Base-by-base conservation (phyloP, 805 yeast species). In the Tetrapisispora arboricola region DNA sequence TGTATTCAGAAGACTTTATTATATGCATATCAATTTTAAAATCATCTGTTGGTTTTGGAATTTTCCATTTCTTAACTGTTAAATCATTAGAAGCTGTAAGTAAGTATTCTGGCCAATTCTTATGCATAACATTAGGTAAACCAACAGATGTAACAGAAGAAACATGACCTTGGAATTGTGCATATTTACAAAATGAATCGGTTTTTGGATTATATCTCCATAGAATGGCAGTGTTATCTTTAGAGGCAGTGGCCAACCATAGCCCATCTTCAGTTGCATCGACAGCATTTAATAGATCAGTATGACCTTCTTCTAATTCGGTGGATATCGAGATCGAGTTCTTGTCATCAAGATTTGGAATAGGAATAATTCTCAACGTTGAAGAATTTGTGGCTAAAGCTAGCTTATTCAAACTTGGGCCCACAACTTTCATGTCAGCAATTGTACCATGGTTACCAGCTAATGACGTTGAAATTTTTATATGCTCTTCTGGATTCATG, bases 381-480 rank as follows among this genome's bases (percentile, higher is more conserved):
- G 96, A 94, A 1, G 97, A 84, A 61, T 92, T 92, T 3, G 97
- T 90, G 2, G 97, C 96, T 48, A 92, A 60, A 4, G 94, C 97
- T 34, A 90, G 59, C 28, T 70, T 63, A 35, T 70, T 58, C 24
- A 66, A 57, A 12, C 60, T 45, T 7, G 85, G 84, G 0, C 92
- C 92, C 25, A 79, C 80, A 54, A 78, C 81, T 49, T 77, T 75
- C 66, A 87, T 72, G 57, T 90, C 97, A 2, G 96, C 95, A 52
- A 92, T 79, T 20, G 92, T 90, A 43, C 96, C 97, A 63, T 90
- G 95, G 60, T 87, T 87, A 50, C 96, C 96, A 1, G 96, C 92
- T 50, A 87, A 69, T 32, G 76, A 71, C 41, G 78, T 67, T 7
- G 60, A 51, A 2, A 73, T 56, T 16, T 71, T 69, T n/a, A 82